These are phyloP conservation scores for Salix arbutifolia DNA, from an alignment of 345 rosid genomes.

Conservation along the genomic window DNA sequence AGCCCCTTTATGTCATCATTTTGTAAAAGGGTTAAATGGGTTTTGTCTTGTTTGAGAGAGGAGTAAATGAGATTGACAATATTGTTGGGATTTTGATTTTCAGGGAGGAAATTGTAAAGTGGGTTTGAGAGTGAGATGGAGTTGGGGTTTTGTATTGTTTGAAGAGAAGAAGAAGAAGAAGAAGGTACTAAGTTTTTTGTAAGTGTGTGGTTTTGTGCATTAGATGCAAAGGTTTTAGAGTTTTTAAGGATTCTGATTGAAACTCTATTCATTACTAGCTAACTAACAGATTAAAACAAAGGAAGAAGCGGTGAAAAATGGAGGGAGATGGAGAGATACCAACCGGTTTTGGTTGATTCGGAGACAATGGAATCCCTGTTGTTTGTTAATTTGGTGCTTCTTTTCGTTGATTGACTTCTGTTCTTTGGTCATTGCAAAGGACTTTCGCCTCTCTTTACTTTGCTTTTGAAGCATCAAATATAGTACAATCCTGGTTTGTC, in stretches of 20 bases:
- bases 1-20: slow-evolving; percentile 5
- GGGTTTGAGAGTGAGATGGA: slow-evolving; percentile 15
- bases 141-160: slow-evolving; percentile 1
- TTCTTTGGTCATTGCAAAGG: too few species aligned
- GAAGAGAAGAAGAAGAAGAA: slow-evolving; percentile 9
- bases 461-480: too few species aligned
- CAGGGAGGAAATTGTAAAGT: slow-evolving; percentile 21
- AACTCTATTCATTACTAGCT: slow-evolving; percentile 1
- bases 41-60: slow-evolving; percentile 13
- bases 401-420: too few species aligned
- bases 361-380: too few species aligned
- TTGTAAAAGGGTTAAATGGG: slow-evolving; percentile 5
- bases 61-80: slow-evolving; percentile 16
- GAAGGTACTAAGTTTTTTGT: not conserved
- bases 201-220: not conserved
- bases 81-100: slow-evolving; percentile 22
- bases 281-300: not conserved
- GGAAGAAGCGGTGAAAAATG: too few species aligned
- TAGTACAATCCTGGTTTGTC: too few species aligned
- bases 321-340: not conserved
- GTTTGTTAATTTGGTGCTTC: too few species aligned
- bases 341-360: not conserved
- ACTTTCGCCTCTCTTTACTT: too few species aligned
- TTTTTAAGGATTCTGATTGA: slow-evolving; percentile 1
- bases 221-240: not conserved